Evolutionary conservation across 768 basidiomycete species (phyloP).

Genomic region (Hemileccinum impolitum): DNA sequence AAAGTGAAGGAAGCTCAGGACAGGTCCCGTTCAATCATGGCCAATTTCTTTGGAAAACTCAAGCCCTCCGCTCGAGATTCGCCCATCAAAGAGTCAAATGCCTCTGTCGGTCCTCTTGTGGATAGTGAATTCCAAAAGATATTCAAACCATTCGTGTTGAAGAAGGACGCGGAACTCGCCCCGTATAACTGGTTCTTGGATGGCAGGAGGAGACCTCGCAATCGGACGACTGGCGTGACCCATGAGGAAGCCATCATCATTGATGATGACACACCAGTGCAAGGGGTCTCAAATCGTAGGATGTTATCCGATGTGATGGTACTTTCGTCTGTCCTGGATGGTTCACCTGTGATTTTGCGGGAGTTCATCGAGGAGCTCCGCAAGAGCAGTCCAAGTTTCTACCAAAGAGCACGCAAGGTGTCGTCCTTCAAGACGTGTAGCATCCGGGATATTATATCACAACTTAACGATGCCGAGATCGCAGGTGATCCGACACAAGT

Average conservation of each 20-base stretch:
- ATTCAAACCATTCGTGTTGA: slow-evolving; percentile 78
- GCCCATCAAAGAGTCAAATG: slow-evolving; percentile 24
- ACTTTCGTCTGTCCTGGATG: neutral
- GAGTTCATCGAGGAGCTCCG: slow-evolving; percentile 29
- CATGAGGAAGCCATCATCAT: slow-evolving; percentile 56
- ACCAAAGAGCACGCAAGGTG: slow-evolving; percentile 17
- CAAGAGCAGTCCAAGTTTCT: slow-evolving; percentile 21
- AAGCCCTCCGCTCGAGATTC: slow-evolving; percentile 33
- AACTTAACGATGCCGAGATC: slow-evolving; percentile 76
- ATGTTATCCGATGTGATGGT: slow-evolving; percentile 1
- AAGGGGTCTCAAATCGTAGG: slow-evolving; percentile 5
- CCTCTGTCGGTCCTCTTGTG: slow-evolving; percentile 32
- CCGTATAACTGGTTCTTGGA: slow-evolving; percentile 67
- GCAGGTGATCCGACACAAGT: slow-evolving; percentile 68
- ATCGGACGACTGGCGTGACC: slow-evolving; percentile 18
- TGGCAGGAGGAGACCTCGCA: slow-evolving; percentile 25
- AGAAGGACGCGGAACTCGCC: slow-evolving; percentile 71
- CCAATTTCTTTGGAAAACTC: slow-evolving; percentile 72
- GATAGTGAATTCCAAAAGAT: slow-evolving; percentile 66
- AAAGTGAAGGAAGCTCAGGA: slow-evolving; percentile 67
- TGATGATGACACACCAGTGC: slow-evolving; percentile 38
- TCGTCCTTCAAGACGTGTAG: slow-evolving; percentile 31
- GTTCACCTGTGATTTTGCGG: slow-evolving; percentile 10
- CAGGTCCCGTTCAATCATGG: slow-evolving; percentile 74
- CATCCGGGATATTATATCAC: slow-evolving; percentile 52